These are phyloP conservation scores for Salvia splendens DNA, from an alignment of 257 asterid species.

Conservation along the genomic window DNA sequence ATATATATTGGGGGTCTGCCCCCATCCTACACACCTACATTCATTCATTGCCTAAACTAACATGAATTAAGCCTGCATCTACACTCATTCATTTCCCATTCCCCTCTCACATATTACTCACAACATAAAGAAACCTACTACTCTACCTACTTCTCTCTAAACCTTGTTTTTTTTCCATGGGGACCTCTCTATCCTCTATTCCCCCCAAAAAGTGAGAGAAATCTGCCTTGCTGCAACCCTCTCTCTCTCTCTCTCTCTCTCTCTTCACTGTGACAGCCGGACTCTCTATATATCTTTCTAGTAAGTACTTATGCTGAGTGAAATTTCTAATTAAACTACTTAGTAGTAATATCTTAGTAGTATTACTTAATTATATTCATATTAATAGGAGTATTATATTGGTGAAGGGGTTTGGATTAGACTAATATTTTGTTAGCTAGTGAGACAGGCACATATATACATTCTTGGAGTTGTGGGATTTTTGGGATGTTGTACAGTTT, in stretches of 20 bases:
- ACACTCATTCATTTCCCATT: slow-evolving; percentile 23
- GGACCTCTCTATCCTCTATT: slow-evolving; percentile 30
- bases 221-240: no score
- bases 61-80: slow-evolving; percentile 30
- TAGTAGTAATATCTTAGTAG: no score
- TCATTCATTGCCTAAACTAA: slow-evolving; percentile 21
- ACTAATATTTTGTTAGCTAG: no score
- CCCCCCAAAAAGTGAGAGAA: slow-evolving; percentile 8
- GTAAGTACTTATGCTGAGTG: no score
- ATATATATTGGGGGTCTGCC: background rate
- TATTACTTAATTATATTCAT: no score
- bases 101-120: slow-evolving; percentile 20
- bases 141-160: slow-evolving; percentile 18
- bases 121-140: slow-evolving; percentile 28
- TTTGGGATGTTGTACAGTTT: slow-evolving; percentile 10
- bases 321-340: no score
- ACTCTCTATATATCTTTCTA: no score
- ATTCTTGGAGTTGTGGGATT: background rate
- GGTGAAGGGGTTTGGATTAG: no score
- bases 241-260: no score
- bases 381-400: no score
- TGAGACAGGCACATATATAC: no score
- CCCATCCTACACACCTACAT: slow-evolving; percentile 7
- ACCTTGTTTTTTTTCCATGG: slow-evolving; percentile 2
- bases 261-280: slow-evolving; percentile 17